These are phyloP conservation scores for Gentiana macrophylla DNA, from an alignment of 257 asterid species.

Conservation along the genomic window DNA sequence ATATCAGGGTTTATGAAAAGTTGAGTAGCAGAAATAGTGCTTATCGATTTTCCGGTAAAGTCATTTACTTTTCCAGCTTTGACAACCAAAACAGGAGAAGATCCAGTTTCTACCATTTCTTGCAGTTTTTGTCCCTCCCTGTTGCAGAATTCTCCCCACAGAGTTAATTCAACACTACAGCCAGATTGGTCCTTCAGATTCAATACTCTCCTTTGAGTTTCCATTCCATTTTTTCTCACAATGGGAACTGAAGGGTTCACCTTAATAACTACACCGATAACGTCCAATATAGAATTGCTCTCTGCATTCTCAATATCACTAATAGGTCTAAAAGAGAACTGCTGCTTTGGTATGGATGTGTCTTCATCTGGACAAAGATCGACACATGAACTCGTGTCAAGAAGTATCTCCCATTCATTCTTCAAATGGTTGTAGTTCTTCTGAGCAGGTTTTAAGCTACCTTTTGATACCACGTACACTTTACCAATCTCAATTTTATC, in stretches of 20 bases:
- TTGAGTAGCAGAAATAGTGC: conserved; percentile 82
- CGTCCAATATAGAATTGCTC: conserved; percentile 70
- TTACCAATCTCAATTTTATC: conserved; percentile 69
- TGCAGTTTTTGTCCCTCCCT: conserved; percentile 74
- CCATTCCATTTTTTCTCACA: conserved; percentile 95
- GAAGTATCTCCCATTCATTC: conserved; percentile 88
- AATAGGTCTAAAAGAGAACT: conserved; percentile 71
- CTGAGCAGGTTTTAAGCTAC: conserved; percentile 87
- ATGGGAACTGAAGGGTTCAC: conserved; percentile 91
- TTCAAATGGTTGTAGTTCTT: conserved; percentile 92
- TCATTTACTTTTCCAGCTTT: conserved; percentile 90
- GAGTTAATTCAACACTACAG: conserved; percentile 63
- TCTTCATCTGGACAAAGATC: conserved; percentile 87
- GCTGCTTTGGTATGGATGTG: conserved; percentile 71
- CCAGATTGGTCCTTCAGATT: conserved; percentile 83
- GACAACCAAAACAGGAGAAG: conserved; percentile 69
- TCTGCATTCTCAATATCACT: conserved; percentile 69
- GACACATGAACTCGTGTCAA: conserved; percentile 61
- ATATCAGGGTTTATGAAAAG: conserved; percentile 73
- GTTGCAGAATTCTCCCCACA: conserved; percentile 97
- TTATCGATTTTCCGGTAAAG: conserved; percentile 82
- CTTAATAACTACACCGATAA: conserved; percentile 63
- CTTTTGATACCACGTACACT: conserved; percentile 83
- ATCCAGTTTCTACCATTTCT: conserved; percentile 54
- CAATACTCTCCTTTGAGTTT: conserved; percentile 76